A percentile compares a stretch with the other conserved stretches of the same genome.
These are phyloP conservation scores for Epichloe brachyelytri DNA, from an alignment of 2,329 filamentous ascomycete genomes.

Conservation along the genomic window DNA sequence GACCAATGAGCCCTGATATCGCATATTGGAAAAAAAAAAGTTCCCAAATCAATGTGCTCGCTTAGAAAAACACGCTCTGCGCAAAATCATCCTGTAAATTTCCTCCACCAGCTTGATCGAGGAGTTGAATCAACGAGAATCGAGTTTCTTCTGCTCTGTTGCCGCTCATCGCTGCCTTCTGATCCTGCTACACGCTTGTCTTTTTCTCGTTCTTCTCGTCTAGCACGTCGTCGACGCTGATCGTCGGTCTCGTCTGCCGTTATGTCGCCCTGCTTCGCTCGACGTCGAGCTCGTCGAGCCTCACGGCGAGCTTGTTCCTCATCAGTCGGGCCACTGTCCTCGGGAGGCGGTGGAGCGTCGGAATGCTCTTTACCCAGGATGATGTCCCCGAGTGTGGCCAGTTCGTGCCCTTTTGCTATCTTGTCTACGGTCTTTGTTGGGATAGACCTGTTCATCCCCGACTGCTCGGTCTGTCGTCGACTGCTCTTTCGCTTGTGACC, in stretches of 20 bases:
- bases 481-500: conserved; percentile 21
- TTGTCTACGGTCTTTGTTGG: conserved; percentile 23
- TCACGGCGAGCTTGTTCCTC: conserved; percentile 39
- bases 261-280: conserved; percentile 28
- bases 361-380: conserved; percentile 53
- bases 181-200: conserved; percentile 20
- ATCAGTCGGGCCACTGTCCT: conserved; percentile 24
- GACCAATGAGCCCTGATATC: background rate
- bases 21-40: background rate
- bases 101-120: conserved; percentile 47
- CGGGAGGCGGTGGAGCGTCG: conserved; percentile 46
- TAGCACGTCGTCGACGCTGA: conserved; percentile 27
- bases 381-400: conserved; percentile 54
- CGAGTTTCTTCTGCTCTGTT: conserved; percentile 27
- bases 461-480: conserved; percentile 28
- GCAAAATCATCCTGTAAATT: conserved; percentile 30
- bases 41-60: background rate
- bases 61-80: conserved; percentile 1
- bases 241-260: conserved; percentile 32
- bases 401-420: conserved; percentile 25
- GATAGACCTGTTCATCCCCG: conserved; percentile 32
- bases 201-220: conserved; percentile 30
- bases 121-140: conserved; percentile 34
- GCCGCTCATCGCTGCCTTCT: conserved; percentile 32
- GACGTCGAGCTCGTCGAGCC: conserved; percentile 31